Conservation (phyloP, 345 rosid genomes). For the Toxicodendron radicans region DNA sequence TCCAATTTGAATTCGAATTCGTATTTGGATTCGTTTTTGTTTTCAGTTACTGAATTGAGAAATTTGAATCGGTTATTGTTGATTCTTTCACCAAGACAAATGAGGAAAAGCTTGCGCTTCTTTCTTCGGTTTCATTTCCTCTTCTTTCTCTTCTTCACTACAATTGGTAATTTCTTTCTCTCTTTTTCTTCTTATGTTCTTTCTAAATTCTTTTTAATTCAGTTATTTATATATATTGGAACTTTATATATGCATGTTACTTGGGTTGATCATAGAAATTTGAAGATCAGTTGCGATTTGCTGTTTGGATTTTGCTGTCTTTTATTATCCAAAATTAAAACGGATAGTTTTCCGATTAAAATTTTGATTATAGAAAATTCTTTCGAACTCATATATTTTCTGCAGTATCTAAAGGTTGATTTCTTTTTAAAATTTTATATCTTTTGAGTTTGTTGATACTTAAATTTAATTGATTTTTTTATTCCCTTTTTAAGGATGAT, state of each 20-base stretch:
- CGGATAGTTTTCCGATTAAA: neutral
- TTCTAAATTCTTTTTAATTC: neutral
- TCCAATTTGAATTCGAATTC: too few species aligned
- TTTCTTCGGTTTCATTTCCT: constrained; percentile 29
- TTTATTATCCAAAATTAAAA: neutral
- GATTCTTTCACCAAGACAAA: constrained; percentile 19
- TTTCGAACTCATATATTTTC: neutral
- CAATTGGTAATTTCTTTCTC: constrained; percentile 50
- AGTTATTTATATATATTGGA: neutral
- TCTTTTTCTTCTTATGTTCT: neutral
- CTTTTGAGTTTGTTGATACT: neutral
- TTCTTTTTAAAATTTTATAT: neutral
- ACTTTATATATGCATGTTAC: constrained; percentile 10
- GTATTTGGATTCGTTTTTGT: constrained; percentile 18
- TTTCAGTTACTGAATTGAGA: constrained; percentile 7
- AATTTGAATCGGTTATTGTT: constrained; percentile 13
- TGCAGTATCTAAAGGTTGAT: neutral
- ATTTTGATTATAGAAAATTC: neutral
- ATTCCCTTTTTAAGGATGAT: neutral
- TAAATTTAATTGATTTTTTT: neutral
- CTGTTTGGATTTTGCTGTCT: neutral
- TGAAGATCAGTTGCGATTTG: constrained; percentile 15
- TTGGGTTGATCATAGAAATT: constrained; percentile 20
- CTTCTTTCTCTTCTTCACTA: constrained; percentile 39
- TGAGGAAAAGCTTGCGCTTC: constrained; percentile 39